phyloP scores from a whole-genome alignment of 176 grass and related monocot genomes.

The Aegilops speltoides region DNA sequence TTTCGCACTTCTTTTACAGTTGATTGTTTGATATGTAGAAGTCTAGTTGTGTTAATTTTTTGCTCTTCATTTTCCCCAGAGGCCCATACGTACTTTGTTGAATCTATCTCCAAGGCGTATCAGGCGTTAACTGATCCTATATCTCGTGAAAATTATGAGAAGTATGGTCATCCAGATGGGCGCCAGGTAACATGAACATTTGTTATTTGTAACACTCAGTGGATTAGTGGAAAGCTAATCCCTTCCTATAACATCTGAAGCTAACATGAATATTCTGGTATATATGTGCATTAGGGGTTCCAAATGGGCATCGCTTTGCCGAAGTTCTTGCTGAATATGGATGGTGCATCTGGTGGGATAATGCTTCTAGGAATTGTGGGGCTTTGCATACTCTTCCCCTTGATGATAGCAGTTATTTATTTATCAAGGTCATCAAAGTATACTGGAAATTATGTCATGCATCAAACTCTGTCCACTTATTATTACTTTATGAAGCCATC shows the following conservation, averaged over 20 bases:
- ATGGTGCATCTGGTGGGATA: constrained; percentile 95
- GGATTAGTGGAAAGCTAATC: background rate
- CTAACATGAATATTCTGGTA: constrained; percentile 18
- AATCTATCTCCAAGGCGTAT: constrained; percentile 99
- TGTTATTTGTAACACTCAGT: background rate
- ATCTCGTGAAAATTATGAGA: constrained; percentile 99
- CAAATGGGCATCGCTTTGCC: constrained; percentile 99
- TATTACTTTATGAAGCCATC: constrained; percentile 99
- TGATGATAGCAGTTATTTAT: constrained; percentile 99
- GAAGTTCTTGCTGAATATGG: constrained; percentile 91
- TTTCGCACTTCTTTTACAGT: background rate
- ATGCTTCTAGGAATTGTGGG: constrained; percentile 93
- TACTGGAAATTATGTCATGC: constrained; percentile 99
- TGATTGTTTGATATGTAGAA: background rate
- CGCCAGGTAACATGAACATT: constrained; percentile 70
- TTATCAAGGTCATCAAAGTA: constrained; percentile 98
- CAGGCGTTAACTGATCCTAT: constrained; percentile 92
- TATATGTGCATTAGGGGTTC: constrained; percentile 58
- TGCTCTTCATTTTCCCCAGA: constrained; percentile 50
- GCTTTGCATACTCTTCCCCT: constrained; percentile 89
- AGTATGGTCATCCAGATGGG: constrained; percentile 99
- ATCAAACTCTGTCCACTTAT: constrained; percentile 94
- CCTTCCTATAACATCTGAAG: background rate
- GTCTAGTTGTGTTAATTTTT: constrained; percentile 11
- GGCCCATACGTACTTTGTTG: constrained; percentile 95